Percentiles rank a stretch among this genome's conserved stretches.
Conservation (phyloP, 768 basidiomycete species). For the Trametes cubensis region DNA sequence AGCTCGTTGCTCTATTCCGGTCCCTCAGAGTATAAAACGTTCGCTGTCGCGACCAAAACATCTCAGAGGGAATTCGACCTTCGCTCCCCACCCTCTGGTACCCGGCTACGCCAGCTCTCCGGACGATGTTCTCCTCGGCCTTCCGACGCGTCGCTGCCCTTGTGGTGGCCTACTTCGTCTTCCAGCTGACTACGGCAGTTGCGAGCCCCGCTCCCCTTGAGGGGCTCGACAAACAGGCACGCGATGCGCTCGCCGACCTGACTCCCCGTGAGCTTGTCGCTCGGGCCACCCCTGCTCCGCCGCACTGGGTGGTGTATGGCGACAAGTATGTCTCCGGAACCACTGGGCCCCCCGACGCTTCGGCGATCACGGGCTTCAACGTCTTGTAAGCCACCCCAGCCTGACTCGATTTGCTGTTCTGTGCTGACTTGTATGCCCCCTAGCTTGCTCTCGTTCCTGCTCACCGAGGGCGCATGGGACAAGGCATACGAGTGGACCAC, state of each 20-base stretch:
- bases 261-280: constrained; percentile 14
- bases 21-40: not conserved
- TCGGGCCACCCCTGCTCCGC: constrained; percentile 33
- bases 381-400: constrained; percentile 35
- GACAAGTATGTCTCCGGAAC: constrained; percentile 42
- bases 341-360: constrained; percentile 41
- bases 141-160: constrained; percentile 15
- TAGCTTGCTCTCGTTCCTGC: constrained; percentile 47
- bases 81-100: not conserved
- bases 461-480: constrained; percentile 46
- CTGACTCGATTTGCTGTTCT: not conserved
- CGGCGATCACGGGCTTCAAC: constrained; percentile 40
- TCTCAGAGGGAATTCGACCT: constrained; percentile 3
- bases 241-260: constrained; percentile 12
- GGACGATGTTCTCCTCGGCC: constrained; percentile 15
- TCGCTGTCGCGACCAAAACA: not conserved
- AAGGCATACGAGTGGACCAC: constrained; percentile 49
- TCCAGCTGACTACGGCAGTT: constrained; percentile 5
- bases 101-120: not conserved
- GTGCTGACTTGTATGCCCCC: not conserved
- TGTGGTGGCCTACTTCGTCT: constrained; percentile 12
- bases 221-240: constrained; percentile 2
- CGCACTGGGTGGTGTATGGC: constrained; percentile 45
- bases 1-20: constrained; percentile 1
- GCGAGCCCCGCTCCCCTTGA: constrained; percentile 11